Conservation (phyloP, 78 protist genomes). For the Dictyostelium capitatum region DNA sequence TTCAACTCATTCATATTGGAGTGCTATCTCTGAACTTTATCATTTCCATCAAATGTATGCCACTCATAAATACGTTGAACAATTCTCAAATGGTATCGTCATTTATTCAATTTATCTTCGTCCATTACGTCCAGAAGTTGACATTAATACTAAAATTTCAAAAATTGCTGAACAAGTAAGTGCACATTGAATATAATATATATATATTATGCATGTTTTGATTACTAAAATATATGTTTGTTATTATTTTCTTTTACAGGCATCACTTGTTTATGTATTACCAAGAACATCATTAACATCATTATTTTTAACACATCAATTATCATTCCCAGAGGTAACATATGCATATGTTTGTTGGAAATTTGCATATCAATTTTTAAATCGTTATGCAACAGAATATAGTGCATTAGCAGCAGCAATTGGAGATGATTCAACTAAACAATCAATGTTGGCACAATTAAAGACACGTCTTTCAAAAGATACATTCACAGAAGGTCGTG, state of each 20-base stretch:
- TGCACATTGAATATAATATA: not conserved
- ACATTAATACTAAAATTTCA: conserved; percentile 54
- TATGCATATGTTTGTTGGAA: conserved; percentile 81
- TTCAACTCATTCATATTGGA: conserved; percentile 78
- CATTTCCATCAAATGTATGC: conserved; percentile 76
- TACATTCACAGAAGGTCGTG: conserved; percentile 76
- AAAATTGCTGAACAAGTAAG: conserved; percentile 80
- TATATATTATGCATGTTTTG: not conserved
- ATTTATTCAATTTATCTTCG: conserved; percentile 60
- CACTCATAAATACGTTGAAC: conserved; percentile 77
- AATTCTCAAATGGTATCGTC: conserved; percentile 72
- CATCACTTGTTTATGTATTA: conserved; percentile 70
- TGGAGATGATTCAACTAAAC: conserved; percentile 75
- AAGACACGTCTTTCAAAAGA: conserved; percentile 62
- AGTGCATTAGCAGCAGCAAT: conserved; percentile 48
- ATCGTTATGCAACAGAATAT: conserved; percentile 63
- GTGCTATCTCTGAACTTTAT: conserved; percentile 60
- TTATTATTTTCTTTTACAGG: conserved; percentile 3
- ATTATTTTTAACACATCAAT: conserved; percentile 66
- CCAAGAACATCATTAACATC: conserved; percentile 76
- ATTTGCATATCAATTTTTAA: conserved; percentile 79
- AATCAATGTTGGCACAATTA: conserved; percentile 66
- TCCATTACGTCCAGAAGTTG: conserved; percentile 71
- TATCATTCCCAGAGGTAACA: conserved; percentile 77
- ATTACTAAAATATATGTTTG: not conserved